phyloP scores from a whole-genome alignment of 768 basidiomycete genomes.

The Tricholoma matsutake region DNA sequence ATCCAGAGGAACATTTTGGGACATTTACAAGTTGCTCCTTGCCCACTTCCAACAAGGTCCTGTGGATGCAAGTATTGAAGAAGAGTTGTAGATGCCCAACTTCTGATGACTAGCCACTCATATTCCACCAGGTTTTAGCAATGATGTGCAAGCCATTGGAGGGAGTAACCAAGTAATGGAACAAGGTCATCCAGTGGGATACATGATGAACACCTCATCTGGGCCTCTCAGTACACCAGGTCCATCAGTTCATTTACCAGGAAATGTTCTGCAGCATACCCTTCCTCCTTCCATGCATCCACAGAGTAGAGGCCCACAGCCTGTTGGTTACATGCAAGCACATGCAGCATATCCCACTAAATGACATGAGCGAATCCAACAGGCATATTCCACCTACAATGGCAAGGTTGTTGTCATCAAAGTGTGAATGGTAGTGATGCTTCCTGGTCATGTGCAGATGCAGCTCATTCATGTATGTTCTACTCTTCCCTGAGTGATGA shows the following conservation, averaged over 20 bases:
- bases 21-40: too few species aligned
- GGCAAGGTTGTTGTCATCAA: neutral
- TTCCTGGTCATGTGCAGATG: neutral
- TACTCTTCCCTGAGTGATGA: neutral
- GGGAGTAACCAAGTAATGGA: neutral
- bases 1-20: too few species aligned
- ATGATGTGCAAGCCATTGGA: neutral
- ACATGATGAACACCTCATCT: neutral
- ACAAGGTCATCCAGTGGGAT: neutral
- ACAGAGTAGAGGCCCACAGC: neutral
- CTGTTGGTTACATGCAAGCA: neutral
- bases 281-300: neutral
- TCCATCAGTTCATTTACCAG: neutral
- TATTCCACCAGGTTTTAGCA: neutral
- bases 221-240: neutral
- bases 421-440: neutral
- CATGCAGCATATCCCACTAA: neutral
- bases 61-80: slow-evolving; percentile 1
- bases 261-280: neutral
- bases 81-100: neutral
- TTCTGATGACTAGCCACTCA: neutral
- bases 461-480: neutral
- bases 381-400: neutral
- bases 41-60: neutral
- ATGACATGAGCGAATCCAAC: neutral